Base-by-base conservation (phyloP, 306 rosid species). In the Boehmeria nivea region DNA sequence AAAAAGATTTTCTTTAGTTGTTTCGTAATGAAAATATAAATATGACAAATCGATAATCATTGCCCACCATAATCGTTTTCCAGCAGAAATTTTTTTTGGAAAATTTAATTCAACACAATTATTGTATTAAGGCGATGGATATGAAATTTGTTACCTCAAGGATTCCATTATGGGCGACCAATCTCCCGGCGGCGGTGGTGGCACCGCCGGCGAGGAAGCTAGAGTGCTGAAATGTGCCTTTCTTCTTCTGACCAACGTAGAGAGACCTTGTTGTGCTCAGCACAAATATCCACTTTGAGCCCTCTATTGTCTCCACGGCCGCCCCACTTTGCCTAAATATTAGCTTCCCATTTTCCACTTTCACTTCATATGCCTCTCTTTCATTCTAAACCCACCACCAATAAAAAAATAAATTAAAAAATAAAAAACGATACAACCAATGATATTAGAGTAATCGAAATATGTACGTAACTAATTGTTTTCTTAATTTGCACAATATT, bases 161-260 rank as follows among this genome's bases (percentile, higher is more conserved):
- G 52, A 68, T 39, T 1, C 97, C 97, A 8, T 79, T 55, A 55
- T 59, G 78, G 50, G 94, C 76, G 0, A 89, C 94, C 65, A 89
- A 77, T 83, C 97, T 71, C 27, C 97, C 97, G 42, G 97, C 97
- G 54, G 97, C 88, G 0, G 97, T 89, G 71, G 82, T 89, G 54
- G 95, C 97, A 21, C 76, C 97, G 1, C 97, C 97, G 18, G 97
- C 68, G 6, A 89, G 87, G 68, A 89, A 89, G 59, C 97, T 89
- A 0, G 97, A 89, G 43, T 89, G 97, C 24, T 89, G 97, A 70
- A 89, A 89, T 0, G 27, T 14, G 57, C 97, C 97, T 76, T 89
- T 89, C 71, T 81, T 75, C 45, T 89, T 89, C 57, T 71, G 69
- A 31, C 89, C 97, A 21, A 89, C 97, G 55, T 89, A 89, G 62